A percentile compares a stretch with the other conserved stretches of the same genome.
Conservation (phyloP, 352 stramenopile genomes). For the Globisporangium paddicum region DNA sequence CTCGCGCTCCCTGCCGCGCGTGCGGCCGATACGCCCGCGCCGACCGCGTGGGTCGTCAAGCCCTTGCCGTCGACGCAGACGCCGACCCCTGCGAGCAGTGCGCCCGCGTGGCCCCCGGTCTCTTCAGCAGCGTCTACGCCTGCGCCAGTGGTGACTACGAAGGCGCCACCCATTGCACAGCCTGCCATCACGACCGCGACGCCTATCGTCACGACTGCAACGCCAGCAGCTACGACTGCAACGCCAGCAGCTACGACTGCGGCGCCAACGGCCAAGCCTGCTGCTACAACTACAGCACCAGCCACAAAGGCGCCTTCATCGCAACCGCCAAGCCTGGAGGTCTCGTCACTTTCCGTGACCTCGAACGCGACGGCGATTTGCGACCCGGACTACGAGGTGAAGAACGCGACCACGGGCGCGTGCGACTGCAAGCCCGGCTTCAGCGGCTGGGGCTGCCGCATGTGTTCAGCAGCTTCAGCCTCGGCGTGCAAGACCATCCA, state of each 20-base stretch:
- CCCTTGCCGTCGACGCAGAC: neutral
- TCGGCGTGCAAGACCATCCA: constrained; percentile 35
- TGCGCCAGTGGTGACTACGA: neutral
- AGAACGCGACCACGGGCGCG: constrained; percentile 41
- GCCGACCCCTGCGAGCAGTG: neutral
- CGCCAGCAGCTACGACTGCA: constrained; percentile 10
- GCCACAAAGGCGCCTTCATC: neutral
- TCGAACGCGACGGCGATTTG: constrained; percentile 18
- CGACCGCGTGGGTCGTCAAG: constrained; percentile 1
- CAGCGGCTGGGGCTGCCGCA: constrained; percentile 56
- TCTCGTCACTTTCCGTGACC: constrained; percentile 11
- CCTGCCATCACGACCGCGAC: neutral
- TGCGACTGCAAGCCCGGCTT: constrained; percentile 62
- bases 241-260: constrained; percentile 8
- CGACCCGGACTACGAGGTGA: constrained; percentile 52
- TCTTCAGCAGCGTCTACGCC: neutral
- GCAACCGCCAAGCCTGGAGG: neutral
- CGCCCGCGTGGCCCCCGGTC: neutral
- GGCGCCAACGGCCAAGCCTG: constrained; percentile 7
- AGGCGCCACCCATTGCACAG: neutral
- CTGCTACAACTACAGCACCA: constrained; percentile 10
- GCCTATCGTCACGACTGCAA: constrained; percentile 5
- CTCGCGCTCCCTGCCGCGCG: neutral
- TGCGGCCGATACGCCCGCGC: neutral
- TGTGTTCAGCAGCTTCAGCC: constrained; percentile 28